Percentiles rank a stretch among this genome's conserved stretches.
Evolutionary conservation across 1,284 basidiomycete genomes (phyloP).

Genomic region (Puccinia polysora): DNA sequence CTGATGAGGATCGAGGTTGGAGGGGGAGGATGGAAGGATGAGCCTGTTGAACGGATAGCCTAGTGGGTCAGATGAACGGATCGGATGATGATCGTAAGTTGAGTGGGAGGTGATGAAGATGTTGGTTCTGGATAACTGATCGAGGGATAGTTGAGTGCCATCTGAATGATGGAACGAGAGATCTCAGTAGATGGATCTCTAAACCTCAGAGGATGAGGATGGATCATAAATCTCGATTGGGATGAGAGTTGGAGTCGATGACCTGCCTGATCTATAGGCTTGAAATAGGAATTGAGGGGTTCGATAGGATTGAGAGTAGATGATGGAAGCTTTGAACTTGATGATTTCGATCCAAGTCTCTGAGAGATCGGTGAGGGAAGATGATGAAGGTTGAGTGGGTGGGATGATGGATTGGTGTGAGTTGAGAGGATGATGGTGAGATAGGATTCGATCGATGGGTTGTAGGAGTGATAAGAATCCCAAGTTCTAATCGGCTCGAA

Average conservation of each 20-base stretch:
- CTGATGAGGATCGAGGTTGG: no score
- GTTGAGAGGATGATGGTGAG: no score
- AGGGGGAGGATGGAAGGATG: no score
- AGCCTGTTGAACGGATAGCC: background rate
- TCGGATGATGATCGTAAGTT: background rate
- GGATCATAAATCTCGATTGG: background rate
- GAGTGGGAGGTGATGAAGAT: slow-evolving; percentile 16
- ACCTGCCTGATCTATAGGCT: slow-evolving; percentile 15
- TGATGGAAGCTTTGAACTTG: slow-evolving; percentile 4
- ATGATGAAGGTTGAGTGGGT: background rate
- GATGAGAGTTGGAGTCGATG: background rate
- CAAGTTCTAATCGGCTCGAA: no score
- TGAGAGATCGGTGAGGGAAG: no score
- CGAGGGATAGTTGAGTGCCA: slow-evolving; percentile 12
- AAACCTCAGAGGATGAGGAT: background rate
- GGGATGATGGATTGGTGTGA: background rate
- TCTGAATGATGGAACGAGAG: slow-evolving; percentile 2
- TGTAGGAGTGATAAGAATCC: no score
- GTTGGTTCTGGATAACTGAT: background rate
- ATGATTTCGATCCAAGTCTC: background rate
- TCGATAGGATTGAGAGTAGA: slow-evolving; percentile 26
- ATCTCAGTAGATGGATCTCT: background rate
- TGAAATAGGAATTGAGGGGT: slow-evolving; percentile 31
- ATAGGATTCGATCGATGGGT: no score
- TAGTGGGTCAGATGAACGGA: background rate